These are phyloP conservation scores for Striga hermonthica DNA, from an alignment of 305 asterid genomes.

Conservation along the genomic window DNA sequence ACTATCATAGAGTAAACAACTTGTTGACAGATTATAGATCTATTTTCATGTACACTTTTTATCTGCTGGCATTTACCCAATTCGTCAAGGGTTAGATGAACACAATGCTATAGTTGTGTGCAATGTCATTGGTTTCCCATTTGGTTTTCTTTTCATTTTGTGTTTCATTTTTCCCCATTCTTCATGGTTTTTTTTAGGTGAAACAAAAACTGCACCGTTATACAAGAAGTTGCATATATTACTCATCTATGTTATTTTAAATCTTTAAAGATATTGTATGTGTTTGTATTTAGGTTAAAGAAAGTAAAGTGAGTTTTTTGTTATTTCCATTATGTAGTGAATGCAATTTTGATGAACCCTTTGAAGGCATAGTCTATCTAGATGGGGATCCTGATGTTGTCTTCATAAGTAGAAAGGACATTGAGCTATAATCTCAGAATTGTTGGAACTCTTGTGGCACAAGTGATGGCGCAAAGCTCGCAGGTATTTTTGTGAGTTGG, in stretches of 20 bases:
- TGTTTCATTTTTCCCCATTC: no score
- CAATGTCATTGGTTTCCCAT: not conserved
- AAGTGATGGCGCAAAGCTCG: no score
- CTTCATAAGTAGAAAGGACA: constrained; percentile 57
- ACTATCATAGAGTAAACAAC: constrained; percentile 45
- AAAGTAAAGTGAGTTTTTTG: constrained; percentile 16
- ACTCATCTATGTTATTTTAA: not conserved
- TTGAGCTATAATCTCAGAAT: no score
- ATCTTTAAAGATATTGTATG: not conserved
- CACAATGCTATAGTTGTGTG: not conserved
- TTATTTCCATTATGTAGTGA: constrained; percentile 42
- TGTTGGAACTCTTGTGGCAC: no score
- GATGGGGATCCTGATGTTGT: constrained; percentile 90
- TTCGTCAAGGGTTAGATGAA: not conserved
- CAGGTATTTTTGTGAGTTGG: no score
- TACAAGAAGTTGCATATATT: not conserved
- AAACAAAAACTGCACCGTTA: not conserved
- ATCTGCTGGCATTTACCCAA: constrained; percentile 14
- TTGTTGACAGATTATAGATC: constrained; percentile 8
- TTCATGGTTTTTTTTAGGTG: not conserved
- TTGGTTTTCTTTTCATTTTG: not conserved
- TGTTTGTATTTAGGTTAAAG: not conserved
- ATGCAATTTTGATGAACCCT: constrained; percentile 40
- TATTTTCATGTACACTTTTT: constrained; percentile 2
- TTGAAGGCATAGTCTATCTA: constrained; percentile 67